Evolutionary conservation across 2,329 filamentous ascomycete genomes (phyloP), one percentile per base, ranked within the genome.

Genomic region (Aspergillus chevalieri): DNA sequence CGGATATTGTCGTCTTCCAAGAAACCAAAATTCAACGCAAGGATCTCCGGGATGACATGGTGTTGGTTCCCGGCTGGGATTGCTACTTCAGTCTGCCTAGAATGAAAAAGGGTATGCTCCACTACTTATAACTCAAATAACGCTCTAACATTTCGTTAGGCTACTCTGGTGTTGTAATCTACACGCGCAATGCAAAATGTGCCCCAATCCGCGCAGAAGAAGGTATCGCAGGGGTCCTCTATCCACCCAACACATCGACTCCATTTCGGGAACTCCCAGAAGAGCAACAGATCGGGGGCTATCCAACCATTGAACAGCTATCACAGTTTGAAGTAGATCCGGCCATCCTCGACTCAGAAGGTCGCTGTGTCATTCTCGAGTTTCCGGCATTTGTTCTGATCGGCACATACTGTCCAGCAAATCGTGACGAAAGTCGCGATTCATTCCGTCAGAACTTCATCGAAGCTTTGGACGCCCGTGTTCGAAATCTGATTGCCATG

Each of bases 11-110:
- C 15, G 79, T 96, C 51, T 90, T 97, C 76, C 93, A 98, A 68
- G 93, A 97, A 70, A 85, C 89, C 41, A 98, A 97, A 72, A 96
- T 97, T 38, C 93, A 97, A 65, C 81, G 86, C 50, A 95, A 95
- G 65, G 91, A 96, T 59, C 75, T 98, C 1, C 80, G 78, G 38
- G 93, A 97, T 77, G 93, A 97, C 60, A 97, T 97, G 89, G 91
- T 97, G 8, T 75, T 97, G 30, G 83, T 97, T 0, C 84, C 88
- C 0, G 93, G 93, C 10, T 98, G 92, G 92, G 93, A 98, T 66
- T 91, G 91, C 56, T 95, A 86, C 71, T 96, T 96, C 71, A 96
- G 90, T 65, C 76, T 98, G 21, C 93, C 93, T 0, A 89, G 85
- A 65, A 80, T 94, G 64, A 97, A 97, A 69, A 97, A 96, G 76